Conservation (phyloP, 2,329 filamentous ascomycete genomes). For the Colletotrichum sp. region DNA sequence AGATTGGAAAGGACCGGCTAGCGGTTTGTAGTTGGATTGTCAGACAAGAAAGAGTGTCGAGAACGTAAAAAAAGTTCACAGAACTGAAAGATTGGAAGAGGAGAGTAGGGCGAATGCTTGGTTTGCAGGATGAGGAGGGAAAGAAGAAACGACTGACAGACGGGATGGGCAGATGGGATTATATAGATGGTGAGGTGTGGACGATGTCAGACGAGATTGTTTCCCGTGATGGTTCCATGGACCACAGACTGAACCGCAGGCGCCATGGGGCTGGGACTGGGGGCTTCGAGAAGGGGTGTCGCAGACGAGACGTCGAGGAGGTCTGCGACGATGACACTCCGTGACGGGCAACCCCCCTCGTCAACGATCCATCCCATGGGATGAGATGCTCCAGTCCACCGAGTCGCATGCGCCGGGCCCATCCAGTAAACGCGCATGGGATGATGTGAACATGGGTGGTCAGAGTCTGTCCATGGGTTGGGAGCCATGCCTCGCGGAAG, state of each 20-base stretch:
- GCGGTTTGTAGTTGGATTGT: conserved; percentile 23
- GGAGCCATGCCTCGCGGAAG: background rate
- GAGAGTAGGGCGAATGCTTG: conserved; percentile 29
- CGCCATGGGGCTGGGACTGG: background rate
- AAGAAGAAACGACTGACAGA: conserved; percentile 1
- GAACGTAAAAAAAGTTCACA: conserved; percentile 41
- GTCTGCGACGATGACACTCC: conserved; percentile 11
- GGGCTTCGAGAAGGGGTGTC: background rate
- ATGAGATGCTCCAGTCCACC: background rate
- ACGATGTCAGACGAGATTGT: background rate
- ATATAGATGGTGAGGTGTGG: background rate
- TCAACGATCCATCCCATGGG: background rate
- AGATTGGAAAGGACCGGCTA: conserved; percentile 23
- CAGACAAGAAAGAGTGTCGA: conserved; percentile 27
- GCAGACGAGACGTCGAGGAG: conserved; percentile 1
- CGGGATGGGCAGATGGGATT: background rate
- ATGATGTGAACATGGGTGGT: background rate
- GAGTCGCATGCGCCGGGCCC: background rate
- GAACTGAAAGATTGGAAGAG: conserved; percentile 36
- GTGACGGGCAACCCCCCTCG: background rate
- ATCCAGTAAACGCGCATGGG: background rate
- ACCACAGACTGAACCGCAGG: background rate
- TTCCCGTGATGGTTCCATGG: background rate
- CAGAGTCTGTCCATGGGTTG: background rate
- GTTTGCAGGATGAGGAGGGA: conserved; percentile 24